These are phyloP conservation scores for Knoxia roxburghii DNA, from an alignment of 257 asterid species.

Conservation along the genomic window DNA sequence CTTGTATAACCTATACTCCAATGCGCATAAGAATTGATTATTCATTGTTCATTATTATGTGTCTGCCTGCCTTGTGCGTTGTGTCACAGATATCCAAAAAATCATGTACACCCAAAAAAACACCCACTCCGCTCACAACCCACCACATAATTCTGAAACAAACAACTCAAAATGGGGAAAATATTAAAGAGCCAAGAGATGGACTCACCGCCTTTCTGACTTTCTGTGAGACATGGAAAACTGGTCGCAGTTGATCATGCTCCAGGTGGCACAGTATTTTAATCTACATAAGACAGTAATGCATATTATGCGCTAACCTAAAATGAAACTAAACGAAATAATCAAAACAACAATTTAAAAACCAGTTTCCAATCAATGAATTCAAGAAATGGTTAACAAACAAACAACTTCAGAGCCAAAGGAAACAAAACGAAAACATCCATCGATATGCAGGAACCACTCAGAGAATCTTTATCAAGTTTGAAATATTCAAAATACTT, in stretches of 20 bases:
- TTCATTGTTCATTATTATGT: neutral
- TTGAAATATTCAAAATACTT: neutral
- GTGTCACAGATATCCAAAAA: neutral
- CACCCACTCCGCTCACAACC: no score
- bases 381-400: neutral
- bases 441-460: neutral
- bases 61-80: no score
- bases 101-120: neutral
- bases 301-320: conserved; percentile 14
- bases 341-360: neutral
- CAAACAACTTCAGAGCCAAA: neutral
- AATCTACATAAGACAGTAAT: conserved; percentile 37
- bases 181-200: neutral
- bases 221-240: conserved; percentile 89
- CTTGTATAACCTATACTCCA: conserved; percentile 63
- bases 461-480: neutral
- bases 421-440: neutral
- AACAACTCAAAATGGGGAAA: neutral
- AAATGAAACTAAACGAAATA: neutral
- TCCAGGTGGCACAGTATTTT: conserved; percentile 87
- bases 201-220: conserved; percentile 84
- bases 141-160: neutral
- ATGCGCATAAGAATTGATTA: conserved; percentile 7
- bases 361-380: neutral
- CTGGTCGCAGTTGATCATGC: conserved; percentile 90